phyloP scores from a whole-genome alignment of 208 protist species.

The Wallacemonas sp. region DNA sequence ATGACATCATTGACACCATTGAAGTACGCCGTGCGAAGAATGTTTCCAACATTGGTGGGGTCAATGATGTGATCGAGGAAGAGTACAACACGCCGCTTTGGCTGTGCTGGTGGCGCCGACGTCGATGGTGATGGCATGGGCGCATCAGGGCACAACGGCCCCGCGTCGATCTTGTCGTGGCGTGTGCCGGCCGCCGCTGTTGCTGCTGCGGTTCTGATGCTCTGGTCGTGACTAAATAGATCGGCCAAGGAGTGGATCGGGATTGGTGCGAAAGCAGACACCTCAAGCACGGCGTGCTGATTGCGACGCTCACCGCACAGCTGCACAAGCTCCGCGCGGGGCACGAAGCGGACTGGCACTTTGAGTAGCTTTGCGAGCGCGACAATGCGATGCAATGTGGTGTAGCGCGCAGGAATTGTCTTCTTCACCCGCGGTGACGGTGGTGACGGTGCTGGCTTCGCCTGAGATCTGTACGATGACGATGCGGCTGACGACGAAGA shows the following conservation, averaged over 20 bases:
- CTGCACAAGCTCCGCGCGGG: conserved; percentile 61
- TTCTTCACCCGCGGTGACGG: background rate
- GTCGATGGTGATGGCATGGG: too few species aligned
- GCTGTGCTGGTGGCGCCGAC: background rate
- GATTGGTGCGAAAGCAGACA: conserved; percentile 37
- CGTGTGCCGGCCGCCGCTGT: background rate
- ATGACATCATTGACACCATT: conserved; percentile 65
- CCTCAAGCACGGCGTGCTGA: conserved; percentile 82
- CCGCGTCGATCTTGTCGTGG: background rate
- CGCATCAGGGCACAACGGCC: background rate
- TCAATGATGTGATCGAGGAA: conserved; percentile 81
- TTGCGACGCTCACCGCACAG: conserved; percentile 81
- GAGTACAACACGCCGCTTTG: conserved; percentile 22
- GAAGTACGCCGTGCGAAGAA: conserved; percentile 75
- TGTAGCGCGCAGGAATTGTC: conserved; percentile 54
- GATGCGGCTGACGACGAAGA: too few species aligned
- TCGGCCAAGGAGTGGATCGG: conserved; percentile 14
- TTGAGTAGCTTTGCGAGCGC: conserved; percentile 50
- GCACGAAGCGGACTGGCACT: conserved; percentile 57
- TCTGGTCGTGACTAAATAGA: conserved; percentile 10
- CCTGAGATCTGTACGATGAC: too few species aligned
- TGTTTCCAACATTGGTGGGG: conserved; percentile 73
- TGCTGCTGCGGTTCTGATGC: background rate
- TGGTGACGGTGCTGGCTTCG: background rate
- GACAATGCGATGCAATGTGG: conserved; percentile 56